A percentile compares a stretch with the other conserved stretches of the same genome.
phyloP scores from a whole-genome alignment of 441 rosid genomes.

The California macrophylla region DNA sequence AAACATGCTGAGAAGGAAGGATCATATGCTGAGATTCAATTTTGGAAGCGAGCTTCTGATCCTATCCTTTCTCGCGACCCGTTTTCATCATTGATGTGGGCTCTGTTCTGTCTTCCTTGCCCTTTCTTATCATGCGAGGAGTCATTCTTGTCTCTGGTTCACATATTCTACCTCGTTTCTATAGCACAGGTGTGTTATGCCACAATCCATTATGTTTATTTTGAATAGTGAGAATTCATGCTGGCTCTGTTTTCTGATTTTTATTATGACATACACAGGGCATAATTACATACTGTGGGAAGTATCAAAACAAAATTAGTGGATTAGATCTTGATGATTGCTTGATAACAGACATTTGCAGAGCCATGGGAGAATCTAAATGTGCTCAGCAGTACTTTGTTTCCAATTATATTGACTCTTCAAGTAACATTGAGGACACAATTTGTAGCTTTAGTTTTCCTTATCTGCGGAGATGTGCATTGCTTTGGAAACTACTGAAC shows the following conservation, averaged over 20 bases:
- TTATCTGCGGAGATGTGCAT: slow-evolving; percentile 86
- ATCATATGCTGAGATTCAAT: slow-evolving; percentile 44
- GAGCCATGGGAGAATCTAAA: slow-evolving; percentile 40
- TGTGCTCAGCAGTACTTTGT: slow-evolving; percentile 42
- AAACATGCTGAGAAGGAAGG: slow-evolving; percentile 39
- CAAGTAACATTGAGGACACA: slow-evolving; percentile 39
- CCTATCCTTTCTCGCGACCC: slow-evolving; percentile 87
- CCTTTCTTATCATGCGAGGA: slow-evolving; percentile 76
- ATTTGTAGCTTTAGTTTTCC: slow-evolving; percentile 68
- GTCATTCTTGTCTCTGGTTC: slow-evolving; percentile 73
- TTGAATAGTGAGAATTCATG: background rate
- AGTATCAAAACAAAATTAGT: slow-evolving; percentile 25
- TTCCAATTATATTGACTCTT: slow-evolving; percentile 39
- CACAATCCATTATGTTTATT: slow-evolving; percentile 9
- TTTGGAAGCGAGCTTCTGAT: slow-evolving; percentile 77
- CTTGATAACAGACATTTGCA: slow-evolving; percentile 51
- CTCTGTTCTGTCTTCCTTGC: slow-evolving; percentile 83
- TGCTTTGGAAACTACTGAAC: slow-evolving; percentile 75
- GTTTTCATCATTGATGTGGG: slow-evolving; percentile 97
- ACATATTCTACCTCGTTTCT: slow-evolving; percentile 68
- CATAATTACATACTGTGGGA: slow-evolving; percentile 41
- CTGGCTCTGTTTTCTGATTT: slow-evolving; percentile 19
- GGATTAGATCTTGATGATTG: slow-evolving; percentile 31
- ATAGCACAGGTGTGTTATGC: slow-evolving; percentile 61
- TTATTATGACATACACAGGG: slow-evolving; percentile 47